Percentiles rank a stretch among this genome's conserved stretches.
These are phyloP conservation scores for Tilletia walkeri DNA, from an alignment of 1,284 basidiomycete species.

Conservation along the genomic window DNA sequence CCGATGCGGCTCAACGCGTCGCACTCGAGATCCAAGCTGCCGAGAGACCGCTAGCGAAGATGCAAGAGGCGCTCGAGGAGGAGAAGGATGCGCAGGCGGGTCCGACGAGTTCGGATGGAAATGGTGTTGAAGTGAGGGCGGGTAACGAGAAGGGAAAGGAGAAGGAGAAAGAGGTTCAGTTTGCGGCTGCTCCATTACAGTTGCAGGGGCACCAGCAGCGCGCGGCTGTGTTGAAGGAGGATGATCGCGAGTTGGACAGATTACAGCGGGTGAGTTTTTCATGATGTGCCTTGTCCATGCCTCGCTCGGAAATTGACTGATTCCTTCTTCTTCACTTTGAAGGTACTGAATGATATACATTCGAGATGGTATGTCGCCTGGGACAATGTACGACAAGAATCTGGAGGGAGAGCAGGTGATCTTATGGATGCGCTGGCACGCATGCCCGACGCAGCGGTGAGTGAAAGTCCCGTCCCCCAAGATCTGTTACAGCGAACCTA, in stretches of 20 bases:
- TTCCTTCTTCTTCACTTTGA: too few relatives aligned
- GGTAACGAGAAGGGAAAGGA: slow-evolving; percentile 45
- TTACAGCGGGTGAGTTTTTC: slow-evolving; percentile 68
- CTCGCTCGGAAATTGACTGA: not conserved
- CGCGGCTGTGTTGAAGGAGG: slow-evolving; percentile 75
- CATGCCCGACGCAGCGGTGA: slow-evolving; percentile 18
- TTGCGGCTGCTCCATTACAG: not conserved
- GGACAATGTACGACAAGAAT: slow-evolving; percentile 22
- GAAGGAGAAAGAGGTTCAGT: slow-evolving; percentile 27
- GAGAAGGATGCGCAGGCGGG: slow-evolving; percentile 62
- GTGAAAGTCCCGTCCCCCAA: not conserved
- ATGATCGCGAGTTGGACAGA: slow-evolving; percentile 79
- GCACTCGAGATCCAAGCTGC: slow-evolving; percentile 78
- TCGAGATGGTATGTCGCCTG: slow-evolving; percentile 65
- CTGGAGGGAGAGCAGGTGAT: not conserved
- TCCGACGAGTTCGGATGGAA: not conserved
- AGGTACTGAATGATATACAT: slow-evolving; percentile 77
- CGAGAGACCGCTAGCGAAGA: slow-evolving; percentile 79
- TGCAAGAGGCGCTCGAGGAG: slow-evolving; percentile 65
- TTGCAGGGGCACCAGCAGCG: slow-evolving; percentile 22
- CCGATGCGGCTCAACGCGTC: slow-evolving; percentile 44
- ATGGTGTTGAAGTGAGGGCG: not conserved
- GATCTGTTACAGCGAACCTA: not conserved
- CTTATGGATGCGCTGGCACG: slow-evolving; percentile 3
- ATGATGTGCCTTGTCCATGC: not conserved